Base-by-base conservation (phyloP, 228 moss, liverwort and hornwort genomes). In the Sphagnum magellanicum region DNA sequence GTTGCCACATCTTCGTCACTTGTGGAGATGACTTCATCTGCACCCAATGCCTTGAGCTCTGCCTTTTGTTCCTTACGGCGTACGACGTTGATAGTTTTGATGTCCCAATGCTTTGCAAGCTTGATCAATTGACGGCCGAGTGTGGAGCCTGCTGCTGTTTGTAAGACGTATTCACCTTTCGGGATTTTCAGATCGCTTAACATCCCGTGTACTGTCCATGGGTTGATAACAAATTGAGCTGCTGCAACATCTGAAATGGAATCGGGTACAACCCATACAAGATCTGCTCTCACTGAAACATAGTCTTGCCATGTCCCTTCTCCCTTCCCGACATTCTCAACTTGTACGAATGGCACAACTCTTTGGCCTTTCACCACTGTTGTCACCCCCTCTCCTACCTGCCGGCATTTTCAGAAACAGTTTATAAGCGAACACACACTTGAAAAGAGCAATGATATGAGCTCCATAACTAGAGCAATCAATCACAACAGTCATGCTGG, bases 151-250 rank as follows among this genome's bases (percentile, higher is more conserved):
- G 73, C 66, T 48, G 73, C 73, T 14, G 66, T 66, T 67, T 73
- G 66, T 6, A 73, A 49, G 6, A 73, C 14, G 59, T 73, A 73
- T 57, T 73, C 73, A 5, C 73, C 73, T 5, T 73, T 66, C 5
- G 47, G 66, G 49, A 73, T 16, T 47, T 66, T 52, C 9, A 57
- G 58, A 52, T 53, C 66, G 10, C 59, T 58, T 14, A 73, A 5
- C 13, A 73, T 10, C 14, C 66, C 65, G 49, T 65, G 60, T 9
- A 49, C 59, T 15, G 73, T 73, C 58, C 55, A 66, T 16, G 73
- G 73, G 48, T 73, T 73, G 47, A 67, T 49, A n/a, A 66, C 9
- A 53, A 67, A 65, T 50, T 73, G 73, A n/a, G 66, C 66, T 8
- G 73, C 73, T 4, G 59, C 59, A 17, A 65, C 73, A 48, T 73